Base-by-base conservation (phyloP, 2,329 filamentous ascomycete species). In the Didymella exigua region DNA sequence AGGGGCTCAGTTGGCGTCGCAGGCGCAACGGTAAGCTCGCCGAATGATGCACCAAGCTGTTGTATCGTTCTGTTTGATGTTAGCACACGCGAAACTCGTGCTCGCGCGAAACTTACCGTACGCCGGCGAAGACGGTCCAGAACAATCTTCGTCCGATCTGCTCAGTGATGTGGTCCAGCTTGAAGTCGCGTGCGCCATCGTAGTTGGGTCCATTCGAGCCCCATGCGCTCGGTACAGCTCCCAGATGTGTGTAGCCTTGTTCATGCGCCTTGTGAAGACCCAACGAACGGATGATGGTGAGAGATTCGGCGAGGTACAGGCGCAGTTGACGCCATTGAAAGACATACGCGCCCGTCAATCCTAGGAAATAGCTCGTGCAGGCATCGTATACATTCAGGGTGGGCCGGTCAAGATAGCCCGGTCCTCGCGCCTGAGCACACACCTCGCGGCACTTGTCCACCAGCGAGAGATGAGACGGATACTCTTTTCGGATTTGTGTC, bases 51-150 rank as follows among this genome's bases (percentile, higher is more conserved):
- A 29, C 90, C 91, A 16, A 95, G 78, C 69, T 96, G 91, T 50
- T 89, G 84, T 72, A 96, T 85, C 0, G 90, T 90, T 58, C 88
- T 89, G 44, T 34, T 31, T 33, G 21, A 27, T 42, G 30, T 67
- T 36, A 68, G 65, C 21, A 23, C 5, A 3, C 8, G 14, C 8
- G n/a, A 89, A 91, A 76, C 68, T 93, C 89, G 47, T 87, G 82
- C 70, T 91, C 10, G 7, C 21, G 18, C 34, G 42, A 18, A 16
- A 59, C 78, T 45, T 59, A 87, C 83, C 87, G 83, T 56, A 90
- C 84, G 29, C 88, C 88, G 5, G 92, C 84, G 58, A 95, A 86
- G 62, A 92, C 82, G 19, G 90, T 88, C 87, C 92, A 96, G 72
- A 96, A 96, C 34, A 96, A 75, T 31, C 84, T 79, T 34, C 81